Base-by-base conservation (phyloP, 1,284 basidiomycete species). In the Cerrena zonata region DNA sequence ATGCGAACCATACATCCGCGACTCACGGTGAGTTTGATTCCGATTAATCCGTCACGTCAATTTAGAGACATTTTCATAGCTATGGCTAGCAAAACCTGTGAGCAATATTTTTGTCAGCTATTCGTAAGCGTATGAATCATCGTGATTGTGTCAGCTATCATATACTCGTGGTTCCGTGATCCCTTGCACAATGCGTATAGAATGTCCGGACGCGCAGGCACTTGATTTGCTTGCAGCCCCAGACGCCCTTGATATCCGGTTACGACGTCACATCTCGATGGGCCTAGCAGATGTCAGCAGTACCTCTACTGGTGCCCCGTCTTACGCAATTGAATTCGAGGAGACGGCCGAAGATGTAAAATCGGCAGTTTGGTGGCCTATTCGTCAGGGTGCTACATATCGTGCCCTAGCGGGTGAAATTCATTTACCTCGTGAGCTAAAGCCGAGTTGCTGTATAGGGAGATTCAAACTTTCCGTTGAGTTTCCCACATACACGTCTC, bases 1-100 rank as follows among this genome's bases (percentile, higher is more conserved):
- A 65, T 62, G 21, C 71, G 71, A 34, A 56, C 63, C 1, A 54
- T 61, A 4, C 58, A 61, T 36, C 52, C 54, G n/a, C 53, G 22
- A 41, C 58, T 51, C 44, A 57, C 51, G 48, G 62, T 64, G 47
- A 53, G 53, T 52, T 4, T 26, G 7, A 34, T 19, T 34, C 25
- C 13, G 38, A 25, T 15, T 22, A 34, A 25, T 24, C 25, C 30
- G 30, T 44, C 27, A 41, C 40, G 27, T n/a, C 21, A 19, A 13
- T 42, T 13, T 22, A n/a, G 21, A 4, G 2, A 39, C 23, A 13
- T 23, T 19, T 23, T 25, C 13, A 23, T 27, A 63, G 62, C 53
- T 63, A 18, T 58, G 59, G 10, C 49, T 61, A 30, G 62, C 62
- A 10, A 56, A 59, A 34, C 61, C 61, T 26, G 62, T 64, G 49